Base-by-base conservation (phyloP, 1,284 basidiomycete genomes). In the Xerocomus amazonicus region DNA sequence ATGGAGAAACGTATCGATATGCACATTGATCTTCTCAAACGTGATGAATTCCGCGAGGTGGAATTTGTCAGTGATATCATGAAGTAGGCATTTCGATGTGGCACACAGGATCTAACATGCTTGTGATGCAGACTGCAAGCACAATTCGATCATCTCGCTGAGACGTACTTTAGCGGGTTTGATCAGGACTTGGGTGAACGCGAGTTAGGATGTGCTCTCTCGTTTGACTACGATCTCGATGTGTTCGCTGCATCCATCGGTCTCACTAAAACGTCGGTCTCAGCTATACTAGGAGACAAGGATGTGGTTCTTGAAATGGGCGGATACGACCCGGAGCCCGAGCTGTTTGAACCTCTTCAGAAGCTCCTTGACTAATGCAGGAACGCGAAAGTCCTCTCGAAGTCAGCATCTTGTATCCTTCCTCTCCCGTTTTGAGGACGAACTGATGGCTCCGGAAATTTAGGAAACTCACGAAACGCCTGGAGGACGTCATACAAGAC, bases 1-100 rank as follows among this genome's bases (percentile, higher is more conserved):
- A 83, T 97, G 65, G 96, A 99, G 73, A 90, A 88, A 66, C 81
- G 90, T 36, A 80, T 99, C 47, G 94, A 99, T 62, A 84, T 88
- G 69, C 96, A 96, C 67, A 82, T 98, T 51, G 87, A 90, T 46
- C 76, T 88, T 29, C 73, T 97, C 12, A 79, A 89, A 41, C 77
- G 83, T 38, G 92, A 97, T 57, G 93, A 93, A 67, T 92, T 99
- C 72, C 80, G 88, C 38, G 95, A 96, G 69, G 80, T 85, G 69
- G 93, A 97, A 58, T 97, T 94, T 68, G 91, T 90, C 13, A 84
- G 79, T 57, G 95, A 97, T 61, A 78, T 97, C 41, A 76, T 79
- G 54, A 92, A 90, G 92, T 93, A 59, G 50, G 83, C 73, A 9
- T 10, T 17, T 45, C 29, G 16, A 19, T 4, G 40, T 27, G 12